Base-by-base conservation (phyloP, 345 rosid species). In the Populus deltoides region DNA sequence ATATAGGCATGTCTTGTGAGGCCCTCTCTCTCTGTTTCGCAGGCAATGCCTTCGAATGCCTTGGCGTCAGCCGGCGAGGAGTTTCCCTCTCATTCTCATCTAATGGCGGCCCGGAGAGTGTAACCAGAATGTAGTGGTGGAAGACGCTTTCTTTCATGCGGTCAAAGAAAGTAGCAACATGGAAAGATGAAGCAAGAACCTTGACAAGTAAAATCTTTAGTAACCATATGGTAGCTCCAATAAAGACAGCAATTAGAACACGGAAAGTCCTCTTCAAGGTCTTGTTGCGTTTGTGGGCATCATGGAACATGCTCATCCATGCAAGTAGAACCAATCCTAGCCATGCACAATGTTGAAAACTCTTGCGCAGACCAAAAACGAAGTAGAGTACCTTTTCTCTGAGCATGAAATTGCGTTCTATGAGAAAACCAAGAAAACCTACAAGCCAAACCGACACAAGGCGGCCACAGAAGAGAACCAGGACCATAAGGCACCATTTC, bases 81-180 rank as follows among this genome's bases (percentile, higher is more conserved):
- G 74, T 25, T 33, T 29, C 70, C 45, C 73, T 55, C 17, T 68
- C 74, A 15, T 57, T 63, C 51, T 72, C 78, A 11, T 41, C 74
- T 24, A 77, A 17, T 1, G 80, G 75, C 5, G 85, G 86, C 17
- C 91, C 90, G 0, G 91, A 88, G 22, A 90, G 87, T 0, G 87
- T 31, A 16, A 88, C 89, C 0, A 90, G 87, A 47, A 90, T 78
- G 53, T 84, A 88, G 76, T 85, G 90, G 67, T 84, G 83, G 81
- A 88, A 88, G 22, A 90, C 89, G 51, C 89, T 84, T 80, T 88
- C 91, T 74, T 90, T 78, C 88, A 90, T 88, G n/a, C 93, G 82
- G 76, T 90, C 93, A 55, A 90, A 90, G 86, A 82, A 90, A 17
- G 90, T 77, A 1, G 90, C 53, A 1, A 90, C 91, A 49, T 90